phyloP scores from a whole-genome alignment of 768 basidiomycete genomes.

The Lentinula edodes region DNA sequence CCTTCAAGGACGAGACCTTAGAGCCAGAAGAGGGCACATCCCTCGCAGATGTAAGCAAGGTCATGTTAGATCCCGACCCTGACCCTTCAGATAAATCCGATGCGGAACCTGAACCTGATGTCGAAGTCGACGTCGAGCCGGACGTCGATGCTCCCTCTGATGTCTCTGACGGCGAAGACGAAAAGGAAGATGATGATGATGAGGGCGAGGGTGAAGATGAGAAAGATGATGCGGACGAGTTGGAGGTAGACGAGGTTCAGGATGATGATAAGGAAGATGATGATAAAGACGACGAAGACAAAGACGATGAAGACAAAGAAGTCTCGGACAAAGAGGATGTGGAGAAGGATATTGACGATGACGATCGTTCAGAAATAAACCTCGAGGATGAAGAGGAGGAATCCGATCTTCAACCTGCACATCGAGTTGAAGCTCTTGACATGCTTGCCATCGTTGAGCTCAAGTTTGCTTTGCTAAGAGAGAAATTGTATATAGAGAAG shows the following conservation, averaged over 20 bases:
- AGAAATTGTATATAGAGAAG: constrained; percentile 88
- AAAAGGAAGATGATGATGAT: constrained; percentile 12
- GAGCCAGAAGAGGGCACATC: not conserved
- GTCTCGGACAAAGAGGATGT: constrained; percentile 6
- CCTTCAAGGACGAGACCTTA: not conserved
- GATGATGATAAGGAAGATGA: not conserved
- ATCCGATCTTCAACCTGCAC: constrained; percentile 72
- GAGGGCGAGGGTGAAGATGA: constrained; percentile 12
- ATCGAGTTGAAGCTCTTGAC: constrained; percentile 84
- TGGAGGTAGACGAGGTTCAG: constrained; percentile 22
- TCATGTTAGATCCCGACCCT: not conserved
- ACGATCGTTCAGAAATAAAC: constrained; percentile 13
- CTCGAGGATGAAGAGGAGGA: constrained; percentile 8
- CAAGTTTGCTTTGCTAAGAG: constrained; percentile 83
- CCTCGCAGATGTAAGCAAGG: not conserved
- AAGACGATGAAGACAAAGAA: constrained; percentile 22
- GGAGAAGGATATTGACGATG: constrained; percentile 3
- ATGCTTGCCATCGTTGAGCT: constrained; percentile 87
- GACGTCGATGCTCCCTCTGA: not conserved
- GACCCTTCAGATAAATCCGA: not conserved
- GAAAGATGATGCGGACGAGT: constrained; percentile 15
- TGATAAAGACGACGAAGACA: constrained; percentile 14
- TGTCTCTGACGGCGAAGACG: constrained; percentile 17
- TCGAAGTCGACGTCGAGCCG: not conserved
- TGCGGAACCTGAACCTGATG: not conserved